phyloP scores from a whole-genome alignment of 2,329 filamentous ascomycete genomes.

The Xylariaceae sp. region DNA sequence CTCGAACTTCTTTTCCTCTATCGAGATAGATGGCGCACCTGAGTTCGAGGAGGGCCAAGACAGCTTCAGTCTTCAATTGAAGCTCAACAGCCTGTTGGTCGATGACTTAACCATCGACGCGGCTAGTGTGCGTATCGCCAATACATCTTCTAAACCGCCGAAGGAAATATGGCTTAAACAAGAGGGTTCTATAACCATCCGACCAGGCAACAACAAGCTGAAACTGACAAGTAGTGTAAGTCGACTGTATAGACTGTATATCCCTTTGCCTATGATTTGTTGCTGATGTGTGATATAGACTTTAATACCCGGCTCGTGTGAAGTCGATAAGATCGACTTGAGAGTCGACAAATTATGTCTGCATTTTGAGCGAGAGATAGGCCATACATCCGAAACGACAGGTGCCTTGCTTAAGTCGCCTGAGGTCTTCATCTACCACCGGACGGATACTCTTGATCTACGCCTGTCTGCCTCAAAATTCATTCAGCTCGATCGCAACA shows the following conservation, averaged over 20 bases:
- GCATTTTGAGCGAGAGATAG: constrained; percentile 56
- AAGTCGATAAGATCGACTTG: constrained; percentile 66
- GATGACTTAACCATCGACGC: constrained; percentile 63
- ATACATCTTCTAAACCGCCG: constrained; percentile 46
- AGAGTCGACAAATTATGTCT: constrained; percentile 58
- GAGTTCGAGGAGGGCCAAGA: constrained; percentile 66
- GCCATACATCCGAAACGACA: constrained; percentile 41
- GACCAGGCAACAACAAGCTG: constrained; percentile 47
- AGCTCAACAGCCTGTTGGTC: constrained; percentile 64
- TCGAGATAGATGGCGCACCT: constrained; percentile 63
- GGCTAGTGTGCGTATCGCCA: constrained; percentile 58
- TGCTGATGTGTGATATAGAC: constrained; percentile 45
- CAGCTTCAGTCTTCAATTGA: constrained; percentile 65
- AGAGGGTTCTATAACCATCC: constrained; percentile 41
- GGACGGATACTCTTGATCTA: constrained; percentile 61
- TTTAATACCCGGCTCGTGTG: constrained; percentile 66
- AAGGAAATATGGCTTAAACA: constrained; percentile 64
- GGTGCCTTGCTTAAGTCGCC: constrained; percentile 52
- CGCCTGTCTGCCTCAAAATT: constrained; percentile 60
- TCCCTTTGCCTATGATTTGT: not conserved
- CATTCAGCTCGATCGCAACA: constrained; percentile 74
- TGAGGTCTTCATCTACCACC: constrained; percentile 68
- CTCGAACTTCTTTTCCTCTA: constrained; percentile 64
- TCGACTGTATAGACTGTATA: not conserved
- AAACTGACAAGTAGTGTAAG: constrained; percentile 42